Evolutionary conservation across 768 basidiomycete species (phyloP), one percentile per base, ranked within the genome.

Genomic region (Nidularia sp.): DNA sequence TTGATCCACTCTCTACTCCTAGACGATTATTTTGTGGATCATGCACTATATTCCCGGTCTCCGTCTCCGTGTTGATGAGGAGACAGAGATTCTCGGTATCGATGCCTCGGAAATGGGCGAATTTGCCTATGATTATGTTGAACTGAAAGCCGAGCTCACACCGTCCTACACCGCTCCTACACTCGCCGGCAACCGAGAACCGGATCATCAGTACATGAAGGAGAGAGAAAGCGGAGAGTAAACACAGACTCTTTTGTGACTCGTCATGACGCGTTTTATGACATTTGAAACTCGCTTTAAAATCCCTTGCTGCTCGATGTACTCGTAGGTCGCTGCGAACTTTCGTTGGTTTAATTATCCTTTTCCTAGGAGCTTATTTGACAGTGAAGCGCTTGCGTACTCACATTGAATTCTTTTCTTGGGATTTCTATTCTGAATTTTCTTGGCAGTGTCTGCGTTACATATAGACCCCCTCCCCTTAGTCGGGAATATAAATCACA

Each of bases 1-100:
- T 4, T 39, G 4, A 10, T 15, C 2, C 39, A 4, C 39, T 15
- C 15, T 41, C 10, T 41, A 41, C 15, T 41, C 39, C 10, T 15
- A 83, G 81, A 86, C 85, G 22, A 70, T 84, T 67, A 86, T 89
- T 64, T 76, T 87, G 47, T 87, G 86, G 85, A 68, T 78, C 55
- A 88, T 93, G 86, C 87, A 91, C 71, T 81, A 68, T 62, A 81
- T 89, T 58, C 89, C 89, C 4, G 83, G 81, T 50, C 73, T 88
- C 50, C 75, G 84, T 45, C 76, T 94, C 60, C 83, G 87, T 51
- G 75, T 74, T 49, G 58, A 71, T 33, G 80, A 81, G 52, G 79
- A 83, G 53, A 70, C 61, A 9, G 83, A 84, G 69, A 73, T 79
- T 46, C 62, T 90, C 48, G 90, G 90, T 34, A 79, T 91, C 58